Base-by-base conservation (phyloP, 2,329 filamentous ascomycete species). In the Penicillium sp. region DNA sequence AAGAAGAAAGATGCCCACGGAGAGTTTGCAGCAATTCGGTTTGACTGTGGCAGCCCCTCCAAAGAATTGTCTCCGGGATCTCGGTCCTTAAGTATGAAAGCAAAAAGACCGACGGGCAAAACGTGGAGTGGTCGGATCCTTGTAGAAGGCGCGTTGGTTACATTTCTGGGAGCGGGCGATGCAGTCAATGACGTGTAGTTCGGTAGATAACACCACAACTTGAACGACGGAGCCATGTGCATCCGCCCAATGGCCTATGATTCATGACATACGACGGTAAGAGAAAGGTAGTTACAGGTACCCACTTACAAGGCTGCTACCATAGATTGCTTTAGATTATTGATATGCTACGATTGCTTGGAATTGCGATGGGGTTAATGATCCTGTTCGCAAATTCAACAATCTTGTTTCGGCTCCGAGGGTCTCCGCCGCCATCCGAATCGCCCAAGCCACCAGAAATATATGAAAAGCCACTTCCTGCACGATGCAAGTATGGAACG, bases 181-280 rank as follows among this genome's bases (percentile, higher is more conserved):
- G 43, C 22, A 46, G 54, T 62, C 60, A 60, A 62, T 62, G 60
- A 62, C 60, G 60, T 61, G 50, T 57, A 55, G 55, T 46, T 46
- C 27, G 31, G 46, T 47, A 37, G 50, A n/a, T 18, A 46, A 46
- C 43, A 44, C 41, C 41, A 44, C 41, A 3, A 6, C 22, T 31
- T 46, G 24, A 10, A 16, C 43, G 10, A 46, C 31, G 43, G 43
- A 46, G 43, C 43, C 43, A 46, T 31, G 24, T 46, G 24, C 43
- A 46, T 31, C 14, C 43, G 24, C 43, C 43, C 43, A 14, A 46
- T 46, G 24, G 56, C 54, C 31, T n/a, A 60, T 58, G 57, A 62
- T 44, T 51, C 60, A 54, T 49, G 46, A 35, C 54, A 58, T 46
- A 27, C 2, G 3, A n/a, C 7, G 24, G 43, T 44, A n/a, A 46